Conservation (phyloP, 495 filamentous ascomycete species). For the Bathelium albidoporum region DNA sequence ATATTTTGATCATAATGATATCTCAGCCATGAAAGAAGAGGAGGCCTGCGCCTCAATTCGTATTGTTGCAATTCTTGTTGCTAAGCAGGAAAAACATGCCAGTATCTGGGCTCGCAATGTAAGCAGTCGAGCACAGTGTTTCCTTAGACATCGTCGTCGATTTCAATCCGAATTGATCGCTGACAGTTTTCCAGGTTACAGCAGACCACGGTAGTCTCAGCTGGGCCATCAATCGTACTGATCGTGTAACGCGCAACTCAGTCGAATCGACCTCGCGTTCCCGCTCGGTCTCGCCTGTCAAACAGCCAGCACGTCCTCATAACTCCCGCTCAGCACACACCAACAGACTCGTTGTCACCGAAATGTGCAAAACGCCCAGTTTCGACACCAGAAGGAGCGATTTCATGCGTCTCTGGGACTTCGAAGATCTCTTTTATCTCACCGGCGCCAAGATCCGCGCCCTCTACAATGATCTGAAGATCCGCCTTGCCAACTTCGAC, state of each 20-base stretch:
- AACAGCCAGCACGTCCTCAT: not conserved
- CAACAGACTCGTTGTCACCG: not conserved
- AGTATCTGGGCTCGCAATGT: not conserved
- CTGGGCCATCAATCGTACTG: not conserved
- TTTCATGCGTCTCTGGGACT: not conserved
- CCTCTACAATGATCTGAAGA: not conserved
- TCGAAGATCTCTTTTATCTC: constrained; percentile 10
- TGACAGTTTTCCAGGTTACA: not conserved
- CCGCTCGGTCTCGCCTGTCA: not conserved
- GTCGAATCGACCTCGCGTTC: not conserved
- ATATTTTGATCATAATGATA: not conserved
- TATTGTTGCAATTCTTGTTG: not conserved
- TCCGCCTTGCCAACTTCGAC: constrained; percentile 1
- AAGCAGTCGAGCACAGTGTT: not conserved
- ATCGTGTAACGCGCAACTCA: not conserved
- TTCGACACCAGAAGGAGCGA: not conserved
- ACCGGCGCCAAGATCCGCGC: constrained; percentile 1
- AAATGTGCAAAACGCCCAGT: not conserved
- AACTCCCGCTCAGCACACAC: not conserved
- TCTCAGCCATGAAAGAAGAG: not conserved
- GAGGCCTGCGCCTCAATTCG: not conserved
- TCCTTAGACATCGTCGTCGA: not conserved
- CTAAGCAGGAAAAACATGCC: not conserved
- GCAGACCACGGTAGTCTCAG: not conserved
- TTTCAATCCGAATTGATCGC: not conserved